Conservation (phyloP, 352 stramenopile genomes). For the Phytopythium helicoides region DNA sequence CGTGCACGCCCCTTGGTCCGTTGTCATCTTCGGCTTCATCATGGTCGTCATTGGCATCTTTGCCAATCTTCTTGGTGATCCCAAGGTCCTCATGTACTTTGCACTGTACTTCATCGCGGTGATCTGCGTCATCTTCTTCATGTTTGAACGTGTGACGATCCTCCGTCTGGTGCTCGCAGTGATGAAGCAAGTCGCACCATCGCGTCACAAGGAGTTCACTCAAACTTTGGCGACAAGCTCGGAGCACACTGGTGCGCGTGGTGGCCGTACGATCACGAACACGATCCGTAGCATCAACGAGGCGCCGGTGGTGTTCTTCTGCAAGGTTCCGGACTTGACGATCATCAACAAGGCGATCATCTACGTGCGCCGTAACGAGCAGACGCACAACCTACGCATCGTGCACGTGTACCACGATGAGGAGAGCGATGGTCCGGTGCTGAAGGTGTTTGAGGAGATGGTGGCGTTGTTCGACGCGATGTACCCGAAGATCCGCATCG, state of each 20-base stretch:
- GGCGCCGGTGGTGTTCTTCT: slow-evolving; percentile 85
- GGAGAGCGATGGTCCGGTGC: slow-evolving; percentile 8
- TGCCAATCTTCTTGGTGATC: slow-evolving; percentile 43
- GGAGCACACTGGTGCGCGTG: slow-evolving; percentile 38
- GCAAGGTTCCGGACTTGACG: slow-evolving; percentile 82
- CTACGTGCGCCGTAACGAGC: slow-evolving; percentile 86
- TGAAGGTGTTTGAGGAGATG: slow-evolving; percentile 32
- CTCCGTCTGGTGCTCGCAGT: slow-evolving; percentile 31
- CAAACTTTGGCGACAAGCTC: slow-evolving; percentile 8
- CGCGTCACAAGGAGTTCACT: slow-evolving; percentile 11
- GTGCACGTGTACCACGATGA: slow-evolving; percentile 66
- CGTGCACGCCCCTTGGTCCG: too few relatives aligned
- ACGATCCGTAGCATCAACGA: slow-evolving; percentile 46
- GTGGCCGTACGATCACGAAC: slow-evolving; percentile 40
- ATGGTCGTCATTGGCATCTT: slow-evolving; percentile 48
- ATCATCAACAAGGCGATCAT: slow-evolving; percentile 90
- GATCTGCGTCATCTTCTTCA: slow-evolving; percentile 39
- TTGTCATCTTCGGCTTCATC: too few relatives aligned
- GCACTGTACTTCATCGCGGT: slow-evolving; percentile 54
- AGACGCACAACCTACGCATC: slow-evolving; percentile 82
- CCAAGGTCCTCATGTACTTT: slow-evolving; percentile 49
- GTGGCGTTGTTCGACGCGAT: slow-evolving; percentile 76
- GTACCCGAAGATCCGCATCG: slow-evolving; percentile 85
- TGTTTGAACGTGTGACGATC: slow-evolving; percentile 51
- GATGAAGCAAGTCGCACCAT: slow-evolving; percentile 32